These are phyloP conservation scores for Guadua angustifolia DNA, from an alignment of 176 grass and related monocot genomes.

Conservation along the genomic window DNA sequence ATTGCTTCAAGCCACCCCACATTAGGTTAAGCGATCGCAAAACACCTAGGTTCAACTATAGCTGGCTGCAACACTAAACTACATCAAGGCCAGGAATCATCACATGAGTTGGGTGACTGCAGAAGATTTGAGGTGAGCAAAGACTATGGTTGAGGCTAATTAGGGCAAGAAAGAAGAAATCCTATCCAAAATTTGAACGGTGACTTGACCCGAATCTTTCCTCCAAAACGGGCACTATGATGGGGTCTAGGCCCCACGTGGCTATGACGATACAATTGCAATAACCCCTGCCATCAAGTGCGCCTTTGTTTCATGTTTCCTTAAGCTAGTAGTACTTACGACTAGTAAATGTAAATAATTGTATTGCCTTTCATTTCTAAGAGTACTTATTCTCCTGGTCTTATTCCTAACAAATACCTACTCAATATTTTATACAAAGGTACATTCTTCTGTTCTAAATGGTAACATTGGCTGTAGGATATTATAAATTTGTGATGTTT, in stretches of 20 bases:
- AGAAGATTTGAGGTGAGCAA: background rate
- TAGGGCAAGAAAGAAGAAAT: background rate
- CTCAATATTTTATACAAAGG: background rate
- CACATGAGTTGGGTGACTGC: background rate
- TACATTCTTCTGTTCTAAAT: background rate
- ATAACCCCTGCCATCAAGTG: background rate
- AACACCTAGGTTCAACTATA: too few relatives aligned
- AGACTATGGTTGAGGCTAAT: background rate
- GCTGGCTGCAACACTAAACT: too few relatives aligned
- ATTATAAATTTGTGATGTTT: too few relatives aligned
- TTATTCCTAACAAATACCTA: background rate
- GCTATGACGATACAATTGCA: background rate
- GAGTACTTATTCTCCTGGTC: background rate
- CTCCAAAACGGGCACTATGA: conserved; percentile 12
- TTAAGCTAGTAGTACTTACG: background rate
- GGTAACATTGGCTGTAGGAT: too few relatives aligned
- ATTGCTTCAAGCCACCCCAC: background rate
- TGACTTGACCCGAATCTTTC: conserved; percentile 49
- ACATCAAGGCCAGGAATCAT: background rate
- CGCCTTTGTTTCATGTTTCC: background rate
- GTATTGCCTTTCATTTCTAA: background rate
- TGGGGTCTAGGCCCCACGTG: background rate
- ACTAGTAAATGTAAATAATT: background rate
- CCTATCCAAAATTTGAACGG: conserved; percentile 33
- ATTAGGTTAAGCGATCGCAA: too few relatives aligned